Evolutionary conservation across 2,329 filamentous ascomycete genomes (phyloP), one percentile per base, ranked within the genome.

Genomic region (Cordyceps cicadae): DNA sequence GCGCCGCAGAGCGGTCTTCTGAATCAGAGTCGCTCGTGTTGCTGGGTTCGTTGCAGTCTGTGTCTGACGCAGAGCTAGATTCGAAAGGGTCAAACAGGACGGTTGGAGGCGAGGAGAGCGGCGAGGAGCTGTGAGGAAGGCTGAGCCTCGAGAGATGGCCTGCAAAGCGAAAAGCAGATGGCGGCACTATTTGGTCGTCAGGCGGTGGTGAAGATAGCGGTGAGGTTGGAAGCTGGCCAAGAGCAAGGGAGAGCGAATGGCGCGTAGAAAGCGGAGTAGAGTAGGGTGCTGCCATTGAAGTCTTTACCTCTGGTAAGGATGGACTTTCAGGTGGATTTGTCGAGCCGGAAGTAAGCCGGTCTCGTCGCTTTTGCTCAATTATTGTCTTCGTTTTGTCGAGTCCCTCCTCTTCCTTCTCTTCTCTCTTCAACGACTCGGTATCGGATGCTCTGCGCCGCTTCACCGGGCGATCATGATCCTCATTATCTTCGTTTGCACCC

Each of bases 81-180:
- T 75, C 72, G 59, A 77, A 81, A 0, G 80, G 78, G 55, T 85
- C 81, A 59, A 81, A 83, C 11, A 81, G 71, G 21, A 76, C 67
- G 0, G 78, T 77, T 1, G 81, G 82, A 0, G 82, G 82, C 1
- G 82, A 85, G 0, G 82, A 85, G 14, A 85, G 72, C 0, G 82
- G 82, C 1, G 82, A 84, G 0, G 82, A 84, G 69, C 74, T 77
- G 24, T 64, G 66, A 2, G 69, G 67, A 32, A 71, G 59, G 3
- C 55, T 60, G 19, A 63, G 62, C 32, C 67, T 64, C 26, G 11
- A 70, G 59, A 52, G 64, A 50, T 63, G 66, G 45, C 59, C 63
- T n/a, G 64, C 50, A 63, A 63, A 60, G 6, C 64, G 65, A 37
- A 70, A 67, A 1, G 61, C 63, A 1, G 69, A 68, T 4, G 70